Evolutionary conservation across 192 early-diverging fungal species (phyloP).

Genomic region (Physocladia obscura): DNA sequence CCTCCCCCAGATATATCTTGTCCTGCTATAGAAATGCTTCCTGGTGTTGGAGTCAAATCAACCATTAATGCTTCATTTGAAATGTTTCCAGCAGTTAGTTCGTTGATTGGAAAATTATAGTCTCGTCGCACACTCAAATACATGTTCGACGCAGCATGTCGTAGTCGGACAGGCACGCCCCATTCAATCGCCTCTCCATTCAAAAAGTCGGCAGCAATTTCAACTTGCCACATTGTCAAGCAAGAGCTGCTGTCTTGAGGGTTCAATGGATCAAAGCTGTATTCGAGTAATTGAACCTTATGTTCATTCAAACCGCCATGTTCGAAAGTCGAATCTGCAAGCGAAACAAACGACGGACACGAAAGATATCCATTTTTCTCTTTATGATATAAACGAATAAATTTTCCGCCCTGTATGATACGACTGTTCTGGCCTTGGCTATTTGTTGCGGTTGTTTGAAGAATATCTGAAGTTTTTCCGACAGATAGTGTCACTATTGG

Average conservation of each 20-base stretch:
- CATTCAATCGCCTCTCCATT: slow-evolving; percentile 31
- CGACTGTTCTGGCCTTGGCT: neutral
- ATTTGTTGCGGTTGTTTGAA: neutral
- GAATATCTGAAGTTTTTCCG: neutral
- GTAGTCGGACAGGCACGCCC: slow-evolving; percentile 19
- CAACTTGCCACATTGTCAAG: slow-evolving; percentile 37
- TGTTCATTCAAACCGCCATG: slow-evolving; percentile 14
- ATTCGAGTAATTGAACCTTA: slow-evolving; percentile 27
- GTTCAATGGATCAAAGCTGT: slow-evolving; percentile 37
- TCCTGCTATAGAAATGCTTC: neutral
- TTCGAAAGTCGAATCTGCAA: slow-evolving; percentile 14
- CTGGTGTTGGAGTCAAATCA: neutral
- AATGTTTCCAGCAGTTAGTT: too few relatives aligned
- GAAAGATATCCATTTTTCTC: slow-evolving; percentile 34
- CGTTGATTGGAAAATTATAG: too few relatives aligned
- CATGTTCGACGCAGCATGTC: slow-evolving; percentile 33
- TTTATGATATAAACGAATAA: slow-evolving; percentile 38
- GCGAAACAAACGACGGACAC: neutral
- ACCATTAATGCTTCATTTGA: too few relatives aligned
- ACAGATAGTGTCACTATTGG: neutral
- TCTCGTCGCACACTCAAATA: slow-evolving; percentile 27
- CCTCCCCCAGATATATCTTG: neutral
- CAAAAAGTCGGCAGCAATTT: slow-evolving; percentile 11
- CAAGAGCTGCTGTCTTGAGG: slow-evolving; percentile 34
- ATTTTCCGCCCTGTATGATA: slow-evolving; percentile 24